Base-by-base conservation (phyloP, 306 rosid species). In the Echinosophora koreensis region DNA sequence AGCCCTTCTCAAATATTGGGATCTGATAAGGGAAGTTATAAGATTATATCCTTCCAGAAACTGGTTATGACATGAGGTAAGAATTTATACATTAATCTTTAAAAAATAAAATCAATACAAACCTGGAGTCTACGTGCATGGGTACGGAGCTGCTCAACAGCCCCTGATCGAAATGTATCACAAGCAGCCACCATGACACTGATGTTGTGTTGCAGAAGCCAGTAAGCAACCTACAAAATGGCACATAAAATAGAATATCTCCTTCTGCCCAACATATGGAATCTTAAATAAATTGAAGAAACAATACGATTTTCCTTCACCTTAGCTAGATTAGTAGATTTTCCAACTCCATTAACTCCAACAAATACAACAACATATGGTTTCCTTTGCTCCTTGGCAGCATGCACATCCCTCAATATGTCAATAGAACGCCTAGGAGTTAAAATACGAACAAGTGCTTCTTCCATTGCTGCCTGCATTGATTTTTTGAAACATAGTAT, bases 111-210 rank as follows among this genome's bases (percentile, higher is more conserved):
- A 66, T 74, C 58, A 52, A 76, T 82, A 41, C 5, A 85, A 80
- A 96, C 99, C 97, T 96, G 91, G 51, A 96, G 99, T 82, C 99
- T 89, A 27, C 99, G 98, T 39, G 99, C 99, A 86, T 96, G 99
- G 61, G 97, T 96, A 71, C 99, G 89, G 77, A 96, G 89, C 92
- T 96, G 99, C 81, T 96, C 99, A 73, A 96, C 99, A 65, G 99
- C 99, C 65, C 99, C 99, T 5, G 99, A 96, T 70, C 99, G 86
- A 84, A 96, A 96, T 58, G 99, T 96, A 79, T 96, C 99, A 85
- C 99, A 96, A 59, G 99, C 99, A 74, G 98, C 99, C 99, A 96
- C 91, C 98, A 85, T 96, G 69, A 96, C 99, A 76, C 85, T 91
- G 67, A 90, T 70, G 0, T 91, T 78, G 79, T 96, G 99, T 83